These are phyloP conservation scores for Primulina tabacum DNA, from an alignment of 257 asterid genomes.

Conservation along the genomic window DNA sequence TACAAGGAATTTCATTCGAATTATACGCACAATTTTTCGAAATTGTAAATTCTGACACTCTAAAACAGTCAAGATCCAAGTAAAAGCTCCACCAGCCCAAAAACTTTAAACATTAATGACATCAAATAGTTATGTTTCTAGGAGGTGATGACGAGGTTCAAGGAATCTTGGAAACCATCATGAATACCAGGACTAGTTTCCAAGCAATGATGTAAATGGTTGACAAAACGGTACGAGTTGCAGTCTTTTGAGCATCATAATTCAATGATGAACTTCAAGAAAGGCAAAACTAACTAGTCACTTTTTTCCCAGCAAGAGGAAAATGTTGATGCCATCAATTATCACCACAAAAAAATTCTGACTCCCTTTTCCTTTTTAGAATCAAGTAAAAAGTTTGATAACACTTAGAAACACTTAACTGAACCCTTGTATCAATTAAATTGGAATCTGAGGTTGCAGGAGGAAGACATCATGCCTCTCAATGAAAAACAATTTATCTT, in stretches of 20 bases:
- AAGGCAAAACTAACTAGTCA: slow-evolving; percentile 11
- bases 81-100: neutral
- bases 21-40: neutral
- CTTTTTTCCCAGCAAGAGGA: neutral
- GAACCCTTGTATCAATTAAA: neutral
- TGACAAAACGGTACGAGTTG: slow-evolving; percentile 21
- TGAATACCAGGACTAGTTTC: slow-evolving; percentile 25
- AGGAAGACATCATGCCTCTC: neutral
- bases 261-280: slow-evolving; percentile 21
- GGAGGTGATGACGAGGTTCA: neutral
- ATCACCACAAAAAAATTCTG: neutral
- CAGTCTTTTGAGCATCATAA: slow-evolving; percentile 28
- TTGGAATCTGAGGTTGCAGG: neutral
- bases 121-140: neutral
- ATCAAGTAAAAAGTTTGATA: neutral
- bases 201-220: slow-evolving; percentile 22
- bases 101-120: neutral
- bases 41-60: neutral
- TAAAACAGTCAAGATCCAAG: neutral
- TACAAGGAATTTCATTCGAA: neutral
- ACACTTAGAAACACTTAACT: neutral
- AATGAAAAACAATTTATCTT: too few species aligned
- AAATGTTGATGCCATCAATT: neutral
- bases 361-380: neutral
- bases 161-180: slow-evolving; percentile 18